Base-by-base conservation (phyloP, 352 stramenopile genomes). In the Peronospora farinosa region DNA sequence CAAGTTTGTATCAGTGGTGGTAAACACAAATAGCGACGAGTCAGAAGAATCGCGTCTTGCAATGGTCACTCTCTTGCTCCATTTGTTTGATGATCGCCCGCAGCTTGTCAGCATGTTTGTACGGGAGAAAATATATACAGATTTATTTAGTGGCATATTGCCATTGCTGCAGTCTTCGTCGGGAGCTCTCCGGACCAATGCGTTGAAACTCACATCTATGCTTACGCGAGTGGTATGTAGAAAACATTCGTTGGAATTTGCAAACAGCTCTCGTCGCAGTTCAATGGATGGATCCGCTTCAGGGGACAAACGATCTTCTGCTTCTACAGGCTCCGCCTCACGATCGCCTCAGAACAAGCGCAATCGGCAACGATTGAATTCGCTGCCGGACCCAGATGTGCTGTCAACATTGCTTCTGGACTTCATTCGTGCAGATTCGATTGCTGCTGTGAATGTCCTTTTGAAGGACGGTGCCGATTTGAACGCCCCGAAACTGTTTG, bases 401-500 rank as follows among this genome's bases (percentile, higher is more conserved):
- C 40, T 88, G 5, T 65, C 74, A 11, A 80, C 54, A 4, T 46
- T 91, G 23, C 43, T 91, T 42, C 53, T 89, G 2, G 82, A 90
- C 27, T 93, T 87, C 30, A 72, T 91, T 44, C 72, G 76, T 39
- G 63, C 67, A 13, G 74, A 88, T 54, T 90, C 70, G 10, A 75
- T 90, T 49, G 50, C 73, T 54, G 80, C 76, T n/a, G 82, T 93
- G 8, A 78, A 54, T 38, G 65, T 75, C 9, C 51, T 91, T 21
- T 56, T 93, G 17, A 86, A 86, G 41, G 82, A 93, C 47, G 82
- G 82, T 7, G 79, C 76, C 3, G 78, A 89, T 25, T 49, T 91
- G 42, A 86, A 88, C 39, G 84, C 74, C 19, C 62, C 75, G 2
- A 57, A 51, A 11, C 63, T 73, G 8, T 47, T 74, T 21, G 77